Conservation (phyloP, 441 rosid genomes). For the Jatropha multifida region DNA sequence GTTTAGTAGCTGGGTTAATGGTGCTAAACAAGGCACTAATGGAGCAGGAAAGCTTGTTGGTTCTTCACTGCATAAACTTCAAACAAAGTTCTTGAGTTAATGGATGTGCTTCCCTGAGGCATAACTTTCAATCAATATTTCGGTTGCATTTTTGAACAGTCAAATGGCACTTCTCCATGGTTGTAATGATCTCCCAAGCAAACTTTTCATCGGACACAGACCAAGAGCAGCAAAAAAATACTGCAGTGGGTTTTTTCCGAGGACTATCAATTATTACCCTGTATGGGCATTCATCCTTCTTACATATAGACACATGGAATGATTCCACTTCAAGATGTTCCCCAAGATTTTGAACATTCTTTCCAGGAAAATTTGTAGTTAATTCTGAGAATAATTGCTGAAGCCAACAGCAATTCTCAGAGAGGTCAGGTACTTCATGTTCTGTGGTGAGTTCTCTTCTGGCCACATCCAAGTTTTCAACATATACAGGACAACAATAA, state of each 20-base stretch:
- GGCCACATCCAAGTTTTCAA: constrained; percentile 18
- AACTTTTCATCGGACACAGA: constrained; percentile 59
- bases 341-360: constrained; percentile 40
- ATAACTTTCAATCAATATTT: neutral
- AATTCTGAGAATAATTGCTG: constrained; percentile 38
- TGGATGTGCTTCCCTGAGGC: neutral
- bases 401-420: constrained; percentile 31
- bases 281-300: constrained; percentile 59
- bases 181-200: constrained; percentile 67
- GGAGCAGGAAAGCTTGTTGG: neutral
- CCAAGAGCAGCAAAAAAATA: constrained; percentile 80
- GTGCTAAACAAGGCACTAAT: neutral
- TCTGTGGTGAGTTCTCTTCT: constrained; percentile 21
- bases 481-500: constrained; percentile 54
- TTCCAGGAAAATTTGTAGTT: constrained; percentile 32
- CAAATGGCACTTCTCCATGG: constrained; percentile 29
- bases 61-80: neutral
- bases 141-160: neutral
- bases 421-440: constrained; percentile 11
- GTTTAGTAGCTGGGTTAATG: neutral
- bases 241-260: constrained; percentile 17
- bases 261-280: constrained; percentile 24
- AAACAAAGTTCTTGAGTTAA: neutral
- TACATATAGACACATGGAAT: constrained; percentile 44
- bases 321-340: constrained; percentile 58